Evolutionary conservation across 257 asterid genomes (phyloP).

Genomic region (Ilex asprella): DNA sequence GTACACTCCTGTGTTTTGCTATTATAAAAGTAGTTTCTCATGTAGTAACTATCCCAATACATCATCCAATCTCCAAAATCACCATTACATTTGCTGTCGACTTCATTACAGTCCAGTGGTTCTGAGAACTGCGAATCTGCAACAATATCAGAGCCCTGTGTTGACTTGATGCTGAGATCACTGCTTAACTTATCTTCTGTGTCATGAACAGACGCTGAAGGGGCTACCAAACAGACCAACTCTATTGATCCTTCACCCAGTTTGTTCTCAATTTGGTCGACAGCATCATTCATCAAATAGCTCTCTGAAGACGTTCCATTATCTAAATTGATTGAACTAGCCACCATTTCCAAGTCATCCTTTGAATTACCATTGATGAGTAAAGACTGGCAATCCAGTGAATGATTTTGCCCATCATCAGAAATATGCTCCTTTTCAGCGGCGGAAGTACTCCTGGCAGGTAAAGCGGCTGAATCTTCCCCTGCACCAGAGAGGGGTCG

Average conservation of each 20-base stretch:
- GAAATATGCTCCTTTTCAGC: conserved; percentile 19
- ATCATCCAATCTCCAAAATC: conserved; percentile 44
- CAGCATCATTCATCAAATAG: conserved; percentile 29
- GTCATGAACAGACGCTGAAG: conserved; percentile 21
- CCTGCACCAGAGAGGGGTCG: conserved; percentile 26
- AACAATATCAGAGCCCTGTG: conserved; percentile 17
- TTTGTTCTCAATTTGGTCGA: conserved; percentile 18
- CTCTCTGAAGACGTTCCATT: conserved; percentile 29
- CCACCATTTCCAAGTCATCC: conserved; percentile 16
- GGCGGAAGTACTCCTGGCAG: conserved; percentile 17
- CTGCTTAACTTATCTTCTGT: conserved; percentile 15
- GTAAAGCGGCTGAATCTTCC: conserved; percentile 28
- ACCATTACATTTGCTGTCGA: conserved; percentile 15
- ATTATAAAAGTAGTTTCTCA: conserved; percentile 58
- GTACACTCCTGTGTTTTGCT: conserved; percentile 51
- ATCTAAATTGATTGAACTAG: conserved; percentile 14
- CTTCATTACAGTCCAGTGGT: conserved; percentile 10
- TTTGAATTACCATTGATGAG: conserved; percentile 8
- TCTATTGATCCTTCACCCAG: conserved; percentile 17
- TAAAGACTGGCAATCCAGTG: conserved; percentile 14
- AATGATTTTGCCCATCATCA: conserved; percentile 18
- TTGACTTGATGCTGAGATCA: conserved; percentile 18
- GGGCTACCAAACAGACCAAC: conserved; percentile 14
- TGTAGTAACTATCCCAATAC: conserved; percentile 63
- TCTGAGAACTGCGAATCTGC: conserved; percentile 14